Conservation (phyloP, 1,139 yeast species). For the Debaryomycetaceae sp. region DNA sequence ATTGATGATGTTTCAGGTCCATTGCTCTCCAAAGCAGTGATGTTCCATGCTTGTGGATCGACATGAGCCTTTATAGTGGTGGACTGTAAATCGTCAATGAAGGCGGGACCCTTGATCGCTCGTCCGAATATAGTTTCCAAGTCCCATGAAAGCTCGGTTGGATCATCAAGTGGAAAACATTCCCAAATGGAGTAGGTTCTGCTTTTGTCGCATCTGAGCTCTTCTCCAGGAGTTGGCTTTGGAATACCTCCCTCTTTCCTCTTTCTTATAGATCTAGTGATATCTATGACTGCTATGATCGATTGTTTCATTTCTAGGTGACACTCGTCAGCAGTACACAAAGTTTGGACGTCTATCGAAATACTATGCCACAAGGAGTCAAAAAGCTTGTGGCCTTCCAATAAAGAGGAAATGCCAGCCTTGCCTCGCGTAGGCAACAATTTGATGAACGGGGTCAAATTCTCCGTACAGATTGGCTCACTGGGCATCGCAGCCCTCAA, state of each 20-base stretch:
- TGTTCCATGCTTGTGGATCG: constrained; percentile 47
- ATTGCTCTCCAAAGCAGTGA: constrained; percentile 16
- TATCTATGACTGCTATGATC: constrained; percentile 73
- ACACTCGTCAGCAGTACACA: constrained; percentile 45
- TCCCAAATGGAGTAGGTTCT: constrained; percentile 60
- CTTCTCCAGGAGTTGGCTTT: constrained; percentile 65
- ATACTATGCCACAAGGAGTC: constrained; percentile 94
- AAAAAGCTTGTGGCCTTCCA: constrained; percentile 95
- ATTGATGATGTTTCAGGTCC: constrained; percentile 6
- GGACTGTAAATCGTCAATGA: constrained; percentile 37
- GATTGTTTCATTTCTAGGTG: constrained; percentile 59
- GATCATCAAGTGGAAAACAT: constrained; percentile 74
- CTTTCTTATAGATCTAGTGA: constrained; percentile 63
- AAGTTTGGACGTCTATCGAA: constrained; percentile 78
- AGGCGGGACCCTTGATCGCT: constrained; percentile 59
- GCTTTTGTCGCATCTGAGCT: constrained; percentile 65
- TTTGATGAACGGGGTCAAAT: constrained; percentile 88
- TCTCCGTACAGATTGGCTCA: constrained; percentile 97
- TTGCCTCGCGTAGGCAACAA: constrained; percentile 90
- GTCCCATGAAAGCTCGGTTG: constrained; percentile 49
- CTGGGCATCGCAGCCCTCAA: constrained; percentile 88
- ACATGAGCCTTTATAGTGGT: constrained; percentile 43
- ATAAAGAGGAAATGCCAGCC: constrained; percentile 79
- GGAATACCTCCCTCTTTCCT: constrained; percentile 67
- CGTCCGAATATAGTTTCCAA: constrained; percentile 70